Evolutionary conservation across 2,329 filamentous ascomycete species (phyloP).

Genomic region (Leptodontidium sp.): DNA sequence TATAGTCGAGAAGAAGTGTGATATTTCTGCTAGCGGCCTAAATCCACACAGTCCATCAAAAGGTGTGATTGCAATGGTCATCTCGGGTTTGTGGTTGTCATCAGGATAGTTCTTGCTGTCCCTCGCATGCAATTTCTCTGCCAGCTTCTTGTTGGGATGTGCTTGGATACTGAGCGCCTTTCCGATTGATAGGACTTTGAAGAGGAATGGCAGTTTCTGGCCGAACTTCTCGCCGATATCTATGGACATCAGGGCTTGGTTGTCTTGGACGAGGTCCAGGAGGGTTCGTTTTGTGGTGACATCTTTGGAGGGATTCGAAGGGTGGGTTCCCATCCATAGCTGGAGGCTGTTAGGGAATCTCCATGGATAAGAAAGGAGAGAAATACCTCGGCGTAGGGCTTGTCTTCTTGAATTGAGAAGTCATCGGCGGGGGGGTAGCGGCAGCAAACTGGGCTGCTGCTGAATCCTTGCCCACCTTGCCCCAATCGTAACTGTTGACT

Average conservation of each 20-base stretch:
- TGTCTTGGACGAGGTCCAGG: slow-evolving; percentile 86
- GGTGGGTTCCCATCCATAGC: slow-evolving; percentile 99
- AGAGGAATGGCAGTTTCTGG: slow-evolving; percentile 89
- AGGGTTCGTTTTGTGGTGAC: slow-evolving; percentile 83
- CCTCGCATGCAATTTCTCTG: slow-evolving; percentile 83
- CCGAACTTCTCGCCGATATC: slow-evolving; percentile 79
- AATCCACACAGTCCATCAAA: slow-evolving; percentile 98
- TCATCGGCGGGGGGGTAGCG: slow-evolving; percentile 78
- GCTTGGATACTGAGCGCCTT: slow-evolving; percentile 98
- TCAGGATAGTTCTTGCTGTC: slow-evolving; percentile 97
- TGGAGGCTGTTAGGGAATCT: slow-evolving; percentile 59
- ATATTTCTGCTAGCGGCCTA: slow-evolving; percentile 84
- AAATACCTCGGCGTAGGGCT: slow-evolving; percentile 91
- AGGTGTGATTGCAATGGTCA: slow-evolving; percentile 96
- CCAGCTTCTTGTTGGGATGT: slow-evolving; percentile 94
- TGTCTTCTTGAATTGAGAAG: slow-evolving; percentile 82
- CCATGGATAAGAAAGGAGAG: slow-evolving; percentile 14
- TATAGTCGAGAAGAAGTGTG: slow-evolving; percentile 74
- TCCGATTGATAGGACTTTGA: slow-evolving; percentile 96
- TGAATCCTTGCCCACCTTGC: slow-evolving; percentile 87
- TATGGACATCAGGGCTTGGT: slow-evolving; percentile 80
- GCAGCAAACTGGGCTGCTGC: slow-evolving; percentile 90
- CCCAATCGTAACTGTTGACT: slow-evolving; percentile 99
- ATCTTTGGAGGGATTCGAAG: slow-evolving; percentile 93
- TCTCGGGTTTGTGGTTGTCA: slow-evolving; percentile 99